Percentiles rank a stretch among this genome's conserved stretches.
These are phyloP conservation scores for Lipomyces chichibuensis DNA, from an alignment of 805 yeast species.

Conservation along the genomic window DNA sequence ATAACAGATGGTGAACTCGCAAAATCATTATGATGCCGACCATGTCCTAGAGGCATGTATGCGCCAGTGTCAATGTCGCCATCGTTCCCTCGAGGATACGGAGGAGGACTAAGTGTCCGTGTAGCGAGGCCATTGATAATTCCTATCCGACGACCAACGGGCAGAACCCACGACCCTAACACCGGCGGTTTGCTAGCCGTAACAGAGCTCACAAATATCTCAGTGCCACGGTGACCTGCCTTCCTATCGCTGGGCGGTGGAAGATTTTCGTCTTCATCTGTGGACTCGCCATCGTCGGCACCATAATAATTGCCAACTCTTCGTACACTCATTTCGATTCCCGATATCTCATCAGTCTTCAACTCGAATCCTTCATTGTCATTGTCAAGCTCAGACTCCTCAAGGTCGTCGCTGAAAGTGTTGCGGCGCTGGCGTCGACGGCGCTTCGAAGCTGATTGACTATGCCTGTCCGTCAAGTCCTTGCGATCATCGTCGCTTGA, in stretches of 20 bases:
- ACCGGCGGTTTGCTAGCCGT: slow-evolving; percentile 89
- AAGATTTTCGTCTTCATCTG: slow-evolving; percentile 86
- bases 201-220: slow-evolving; percentile 77
- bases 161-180: slow-evolving; percentile 86
- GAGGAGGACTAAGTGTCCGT: slow-evolving; percentile 67
- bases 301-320: slow-evolving; percentile 44
- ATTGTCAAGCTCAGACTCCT: slow-evolving; percentile 36
- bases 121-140: slow-evolving; percentile 94
- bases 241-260: slow-evolving; percentile 69
- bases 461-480: slow-evolving; percentile 20
- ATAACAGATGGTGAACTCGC: slow-evolving; percentile 21
- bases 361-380: slow-evolving; percentile 24
- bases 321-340: slow-evolving; percentile 38
- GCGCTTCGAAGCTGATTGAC: slow-evolving; percentile 11
- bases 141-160: slow-evolving; percentile 78
- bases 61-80: slow-evolving; percentile 4
- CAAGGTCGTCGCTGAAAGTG: slow-evolving; percentile 28
- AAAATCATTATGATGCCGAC: slow-evolving; percentile 1
- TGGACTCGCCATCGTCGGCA: slow-evolving; percentile 73
- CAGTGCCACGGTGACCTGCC: slow-evolving; percentile 82
- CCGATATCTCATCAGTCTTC: slow-evolving; percentile 43
- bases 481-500: slow-evolving; percentile 40
- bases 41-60: not conserved
- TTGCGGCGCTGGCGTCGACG: slow-evolving; percentile 15
- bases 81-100: slow-evolving; percentile 25